Evolutionary conservation across 176 grass and related monocot genomes (phyloP).

Genomic region (Carex parvula): DNA sequence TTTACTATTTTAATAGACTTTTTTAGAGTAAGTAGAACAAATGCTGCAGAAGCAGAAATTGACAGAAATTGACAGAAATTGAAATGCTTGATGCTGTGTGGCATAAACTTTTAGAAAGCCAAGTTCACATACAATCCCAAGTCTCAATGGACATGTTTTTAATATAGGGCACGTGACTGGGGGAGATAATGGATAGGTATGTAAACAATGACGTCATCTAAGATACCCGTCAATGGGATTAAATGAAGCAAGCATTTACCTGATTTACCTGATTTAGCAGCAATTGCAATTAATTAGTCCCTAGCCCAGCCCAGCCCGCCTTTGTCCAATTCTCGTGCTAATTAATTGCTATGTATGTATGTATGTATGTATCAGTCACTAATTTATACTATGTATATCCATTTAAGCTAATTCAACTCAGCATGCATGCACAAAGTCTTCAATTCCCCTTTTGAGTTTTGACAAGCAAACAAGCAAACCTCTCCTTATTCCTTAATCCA

Average conservation of each 20-base stretch:
- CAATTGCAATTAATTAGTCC: too few relatives aligned
- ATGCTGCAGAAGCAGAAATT: too few relatives aligned
- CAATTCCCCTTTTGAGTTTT: neutral
- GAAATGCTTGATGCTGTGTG: neutral
- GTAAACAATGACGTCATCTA: constrained; percentile 9
- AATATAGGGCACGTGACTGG: constrained; percentile 7
- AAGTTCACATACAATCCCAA: neutral
- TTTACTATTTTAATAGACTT: too few relatives aligned
- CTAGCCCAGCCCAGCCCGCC: neutral
- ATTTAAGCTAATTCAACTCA: neutral
- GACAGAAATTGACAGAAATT: too few relatives aligned
- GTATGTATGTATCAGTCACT: neutral
- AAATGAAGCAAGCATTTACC: neutral
- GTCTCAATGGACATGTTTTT: neutral
- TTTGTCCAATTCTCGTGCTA: neutral
- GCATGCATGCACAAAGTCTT: neutral
- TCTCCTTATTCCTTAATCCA: neutral
- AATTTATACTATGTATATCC: neutral
- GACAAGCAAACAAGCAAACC: neutral
- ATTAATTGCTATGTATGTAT: neutral
- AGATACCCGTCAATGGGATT: neutral
- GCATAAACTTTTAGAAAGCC: neutral
- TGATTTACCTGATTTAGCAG: rapidly evolving
- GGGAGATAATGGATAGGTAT: constrained; percentile 10
- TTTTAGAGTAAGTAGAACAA: too few relatives aligned